Conservation (phyloP, 305 asterid species). For the Plantago lanceolata region DNA sequence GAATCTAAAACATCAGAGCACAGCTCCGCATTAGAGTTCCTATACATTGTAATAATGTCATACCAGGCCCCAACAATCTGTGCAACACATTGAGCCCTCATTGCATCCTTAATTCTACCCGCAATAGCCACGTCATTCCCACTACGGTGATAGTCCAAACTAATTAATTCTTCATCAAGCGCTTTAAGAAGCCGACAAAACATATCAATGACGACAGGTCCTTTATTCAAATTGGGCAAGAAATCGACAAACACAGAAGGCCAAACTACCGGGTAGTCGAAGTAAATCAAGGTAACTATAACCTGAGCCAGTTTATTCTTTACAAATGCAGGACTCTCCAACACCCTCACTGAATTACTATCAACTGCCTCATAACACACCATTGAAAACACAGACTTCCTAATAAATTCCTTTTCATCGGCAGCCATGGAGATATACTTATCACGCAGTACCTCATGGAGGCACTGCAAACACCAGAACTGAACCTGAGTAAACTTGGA, state of each 20-base stretch:
- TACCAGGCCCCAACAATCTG: slow-evolving; percentile 83
- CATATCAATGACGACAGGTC: slow-evolving; percentile 69
- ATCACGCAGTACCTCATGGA: slow-evolving; percentile 58
- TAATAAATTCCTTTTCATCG: slow-evolving; percentile 66
- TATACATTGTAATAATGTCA: slow-evolving; percentile 51
- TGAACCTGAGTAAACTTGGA: slow-evolving; percentile 71
- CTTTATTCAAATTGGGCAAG: slow-evolving; percentile 61
- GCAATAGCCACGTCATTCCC: slow-evolving; percentile 58
- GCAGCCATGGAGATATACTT: slow-evolving; percentile 54
- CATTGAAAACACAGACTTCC: slow-evolving; percentile 69
- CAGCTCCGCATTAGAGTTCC: slow-evolving; percentile 57
- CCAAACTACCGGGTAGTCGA: slow-evolving; percentile 81
- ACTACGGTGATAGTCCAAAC: slow-evolving; percentile 72
- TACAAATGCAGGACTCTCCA: slow-evolving; percentile 72
- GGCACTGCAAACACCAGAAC: slow-evolving; percentile 91
- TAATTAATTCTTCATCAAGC: slow-evolving; percentile 77
- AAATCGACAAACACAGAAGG: slow-evolving; percentile 78
- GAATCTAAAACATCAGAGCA: slow-evolving; percentile 70
- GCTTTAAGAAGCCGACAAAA: slow-evolving; percentile 75
- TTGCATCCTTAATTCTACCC: slow-evolving; percentile 73
- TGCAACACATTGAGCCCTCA: slow-evolving; percentile 84
- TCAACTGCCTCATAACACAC: slow-evolving; percentile 55
- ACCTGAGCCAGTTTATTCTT: slow-evolving; percentile 96
- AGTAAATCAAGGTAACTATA: slow-evolving; percentile 62
- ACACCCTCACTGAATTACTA: slow-evolving; percentile 40